A percentile compares a stretch with the other conserved stretches of the same genome.
phyloP scores from a whole-genome alignment of 345 rosid genomes.

The Brassica juncea region DNA sequence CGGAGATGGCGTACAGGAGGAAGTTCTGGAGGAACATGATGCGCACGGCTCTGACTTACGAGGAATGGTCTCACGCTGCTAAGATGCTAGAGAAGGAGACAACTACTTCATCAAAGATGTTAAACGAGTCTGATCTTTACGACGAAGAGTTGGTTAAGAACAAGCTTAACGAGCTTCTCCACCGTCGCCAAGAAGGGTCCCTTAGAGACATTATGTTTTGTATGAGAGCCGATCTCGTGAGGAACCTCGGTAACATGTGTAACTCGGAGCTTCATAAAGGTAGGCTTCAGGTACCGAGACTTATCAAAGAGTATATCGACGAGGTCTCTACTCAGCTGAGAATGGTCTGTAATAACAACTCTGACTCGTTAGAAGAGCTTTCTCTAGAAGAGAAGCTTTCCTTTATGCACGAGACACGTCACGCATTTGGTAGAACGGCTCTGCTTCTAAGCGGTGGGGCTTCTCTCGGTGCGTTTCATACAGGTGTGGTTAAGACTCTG shows the following conservation, averaged over 20 bases:
- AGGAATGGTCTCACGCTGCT: conserved; percentile 99
- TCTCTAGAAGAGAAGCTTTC: conserved; percentile 92
- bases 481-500: conserved; percentile 85
- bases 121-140: conserved; percentile 67
- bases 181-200: conserved; percentile 84
- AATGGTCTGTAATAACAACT: conserved; percentile 67
- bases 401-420: conserved; percentile 96
- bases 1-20: conserved; percentile 93
- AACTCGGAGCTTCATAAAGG: conserved; percentile 98
- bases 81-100: conserved; percentile 91
- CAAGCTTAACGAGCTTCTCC: conserved; percentile 82
- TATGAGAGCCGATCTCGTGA: conserved; percentile 94
- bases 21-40: conserved; percentile 99
- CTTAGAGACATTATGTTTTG: conserved; percentile 91
- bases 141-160: conserved; percentile 88
- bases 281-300: conserved; percentile 91
- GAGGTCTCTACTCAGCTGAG: conserved; percentile 92
- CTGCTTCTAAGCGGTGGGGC: conserved; percentile 98
- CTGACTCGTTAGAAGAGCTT: conserved; percentile 82
- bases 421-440: conserved; percentile 97
- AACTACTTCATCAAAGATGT: conserved; percentile 50
- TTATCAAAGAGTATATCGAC: conserved; percentile 87
- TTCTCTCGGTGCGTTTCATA: conserved; percentile 92
- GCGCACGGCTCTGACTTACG: conserved; percentile 83
- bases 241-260: conserved; percentile 98